A percentile compares a stretch with the other conserved stretches of the same genome.
Conservation (phyloP, 2,329 filamentous ascomycete species). For the Fusarium solani-melongenae region DNA sequence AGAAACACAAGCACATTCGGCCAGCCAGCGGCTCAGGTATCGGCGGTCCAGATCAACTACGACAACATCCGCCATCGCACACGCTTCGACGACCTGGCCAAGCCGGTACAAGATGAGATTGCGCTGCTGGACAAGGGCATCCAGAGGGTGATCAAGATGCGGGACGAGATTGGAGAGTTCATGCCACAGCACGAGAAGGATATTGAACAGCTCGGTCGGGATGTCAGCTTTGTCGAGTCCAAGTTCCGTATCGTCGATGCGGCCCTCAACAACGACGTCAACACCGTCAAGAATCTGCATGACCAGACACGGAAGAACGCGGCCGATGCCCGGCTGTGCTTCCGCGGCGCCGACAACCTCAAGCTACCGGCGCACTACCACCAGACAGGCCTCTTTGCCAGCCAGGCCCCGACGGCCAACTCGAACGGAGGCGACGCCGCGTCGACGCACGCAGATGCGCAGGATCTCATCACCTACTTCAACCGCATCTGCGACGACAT, state of each 20-base stretch:
- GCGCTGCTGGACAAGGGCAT: constrained; percentile 83
- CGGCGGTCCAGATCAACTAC: constrained; percentile 82
- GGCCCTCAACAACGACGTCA: constrained; percentile 65
- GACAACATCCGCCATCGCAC: constrained; percentile 86
- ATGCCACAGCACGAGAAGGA: constrained; percentile 66
- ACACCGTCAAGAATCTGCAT: constrained; percentile 73
- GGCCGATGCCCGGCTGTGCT: constrained; percentile 76
- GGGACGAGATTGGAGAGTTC: constrained; percentile 79
- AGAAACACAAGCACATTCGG: constrained; percentile 47
- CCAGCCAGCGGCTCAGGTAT: constrained; percentile 63
- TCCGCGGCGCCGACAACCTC: constrained; percentile 79
- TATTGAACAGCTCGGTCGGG: constrained; percentile 58
- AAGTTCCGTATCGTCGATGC: constrained; percentile 59
- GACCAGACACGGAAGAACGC: constrained; percentile 69
- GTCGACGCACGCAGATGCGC: constrained; percentile 51
- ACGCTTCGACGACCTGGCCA: constrained; percentile 89
- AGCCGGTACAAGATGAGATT: constrained; percentile 83
- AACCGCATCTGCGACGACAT: constrained; percentile 57
- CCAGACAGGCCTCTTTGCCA: constrained; percentile 57
- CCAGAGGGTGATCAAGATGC: constrained; percentile 80
- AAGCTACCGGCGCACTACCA: constrained; percentile 73
- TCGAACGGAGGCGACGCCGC: constrained; percentile 48
- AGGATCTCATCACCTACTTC: constrained; percentile 58
- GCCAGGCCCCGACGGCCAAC: constrained; percentile 43
- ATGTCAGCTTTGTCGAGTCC: constrained; percentile 62